phyloP scores from a whole-genome alignment of 495 filamentous ascomycete species.

The Xylaria flabelliformis region DNA sequence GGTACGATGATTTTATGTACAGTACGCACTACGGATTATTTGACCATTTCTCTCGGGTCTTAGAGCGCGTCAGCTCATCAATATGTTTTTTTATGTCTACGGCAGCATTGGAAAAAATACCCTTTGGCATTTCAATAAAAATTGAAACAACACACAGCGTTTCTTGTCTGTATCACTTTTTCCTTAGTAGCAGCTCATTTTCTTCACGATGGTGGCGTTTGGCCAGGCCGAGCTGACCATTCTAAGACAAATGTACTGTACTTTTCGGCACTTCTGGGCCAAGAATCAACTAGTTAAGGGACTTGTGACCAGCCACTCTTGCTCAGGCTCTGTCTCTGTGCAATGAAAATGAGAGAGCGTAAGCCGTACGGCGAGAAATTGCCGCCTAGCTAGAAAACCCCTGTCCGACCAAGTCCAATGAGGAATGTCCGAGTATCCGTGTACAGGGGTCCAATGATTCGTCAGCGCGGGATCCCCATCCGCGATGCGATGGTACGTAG shows the following conservation, averaged over 20 bases:
- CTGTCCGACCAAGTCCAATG: slow-evolving; percentile 11
- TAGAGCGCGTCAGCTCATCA: slow-evolving; percentile 9
- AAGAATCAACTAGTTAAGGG: not conserved
- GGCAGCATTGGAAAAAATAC: not conserved
- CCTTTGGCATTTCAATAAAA: slow-evolving; percentile 1
- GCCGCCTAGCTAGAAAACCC: not conserved
- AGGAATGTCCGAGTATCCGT: not conserved
- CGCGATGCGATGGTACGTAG: slow-evolving; percentile 1
- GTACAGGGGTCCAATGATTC: slow-evolving; percentile 2
- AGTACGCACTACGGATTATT: slow-evolving; percentile 1
- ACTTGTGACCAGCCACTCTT: not conserved
- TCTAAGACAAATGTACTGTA: not conserved
- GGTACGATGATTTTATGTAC: slow-evolving; percentile 6
- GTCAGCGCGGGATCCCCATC: slow-evolving; percentile 19
- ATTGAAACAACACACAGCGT: not conserved
- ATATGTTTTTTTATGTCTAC: not conserved
- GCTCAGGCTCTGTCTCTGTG: not conserved
- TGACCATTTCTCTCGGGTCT: slow-evolving; percentile 8
- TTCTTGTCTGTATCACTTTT: not conserved
- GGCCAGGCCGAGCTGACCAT: slow-evolving; percentile 5
- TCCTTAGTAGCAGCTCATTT: not conserved
- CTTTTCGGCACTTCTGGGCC: slow-evolving; percentile 6
- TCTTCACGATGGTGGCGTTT: not conserved
- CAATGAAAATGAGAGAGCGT: not conserved
- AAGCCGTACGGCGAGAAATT: slow-evolving; percentile 1